Base-by-base conservation (phyloP, 1,139 yeast species). In the Suhomyces atakaporum region DNA sequence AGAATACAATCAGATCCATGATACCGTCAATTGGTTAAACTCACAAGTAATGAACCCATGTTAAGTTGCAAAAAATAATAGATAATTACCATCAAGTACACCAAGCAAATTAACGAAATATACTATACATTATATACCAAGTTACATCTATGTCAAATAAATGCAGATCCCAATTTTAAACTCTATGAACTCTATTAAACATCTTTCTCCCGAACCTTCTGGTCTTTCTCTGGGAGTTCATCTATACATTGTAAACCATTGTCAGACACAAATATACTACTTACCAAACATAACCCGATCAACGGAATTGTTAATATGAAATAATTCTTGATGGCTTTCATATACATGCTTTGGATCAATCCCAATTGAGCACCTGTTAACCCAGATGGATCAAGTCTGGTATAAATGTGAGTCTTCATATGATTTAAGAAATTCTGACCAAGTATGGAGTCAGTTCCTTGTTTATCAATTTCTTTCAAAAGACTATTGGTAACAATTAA, bases 241-340 rank as follows among this genome's bases (percentile, higher is more conserved):
- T 51, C 58, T 13, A 51, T 40, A 32, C 54, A 47, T 25, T 43
- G 50, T 37, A 53, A 42, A 2, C 58, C 58, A 16, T 44, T 38
- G 32, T 53, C 58, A 15, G 34, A 35, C 14, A 50, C 45, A 32
- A 49, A 44, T 4, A 50, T 33, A 23, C 45, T 44, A 19, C 41
- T 36, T 9, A 53, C 12, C 11, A 51, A 35, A 26, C 54, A 50
- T 2, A 50, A 21, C 4, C 44, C 55, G 16, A 53, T 43, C 21
- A 51, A 42, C 7, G 56, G 54, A 22, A 53, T 35, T 5, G 45
- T 39, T 31, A 50, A 36, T 34, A 46, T 50, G 29, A 51, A 53
- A 25, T 47, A 46, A 35, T 49, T 42, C 22, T 36, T 32, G 29
- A 53, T 42, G 1, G 56, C 43, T 11, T 31, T 38, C 51, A 51